Base-by-base conservation (phyloP, 805 yeast genomes). In the Candida tammaniensis region DNA sequence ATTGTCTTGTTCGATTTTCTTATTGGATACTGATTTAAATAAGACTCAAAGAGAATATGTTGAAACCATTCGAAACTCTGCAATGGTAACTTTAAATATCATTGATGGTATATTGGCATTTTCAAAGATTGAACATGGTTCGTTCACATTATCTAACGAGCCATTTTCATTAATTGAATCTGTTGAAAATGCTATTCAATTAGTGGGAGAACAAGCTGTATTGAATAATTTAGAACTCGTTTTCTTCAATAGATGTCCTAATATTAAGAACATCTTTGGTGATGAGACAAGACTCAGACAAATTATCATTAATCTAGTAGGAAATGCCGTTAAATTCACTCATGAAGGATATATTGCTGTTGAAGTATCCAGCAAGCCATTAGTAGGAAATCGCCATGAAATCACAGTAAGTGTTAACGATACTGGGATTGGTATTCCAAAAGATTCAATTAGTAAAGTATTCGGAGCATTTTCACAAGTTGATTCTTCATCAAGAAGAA, bases 401-500 rank as follows among this genome's bases (percentile, higher is more conserved):
- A 52, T 72, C 32, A 43, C 43, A 5, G 48, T 74, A 4, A 43
- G 55, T 2, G 76, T 74, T 11, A 52, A 61, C 21, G 80, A 74
- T 42, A 68, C 78, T 0, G 80, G 80, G 6, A 74, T 74, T 31
- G 80, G 80, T 1, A 74, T 75, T 20, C 74, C 76, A 2, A 54
- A 55, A 22, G 61, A 54, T 28, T 61, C 74, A 4, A 49, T 61
- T n/a, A 50, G 55, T 26, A 71, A 68, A 49, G 68, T 74, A 4
- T 74, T 74, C 47, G 67, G 73, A 5, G 76, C 76, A 4, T 74
- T 74, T 43, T 66, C 73, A 26, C 80, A 74, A 52, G 78, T 72
- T n/a, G 80, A 74, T 46, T 76, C 76, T 3, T 69, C 76, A 7
- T 64, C 77, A 1, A 55, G 73, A 37, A 49, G 80, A 39, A 68